These are phyloP conservation scores for Phlyctochytrium arcticum DNA, from an alignment of 192 early-diverging fungal genomes.

Conservation along the genomic window DNA sequence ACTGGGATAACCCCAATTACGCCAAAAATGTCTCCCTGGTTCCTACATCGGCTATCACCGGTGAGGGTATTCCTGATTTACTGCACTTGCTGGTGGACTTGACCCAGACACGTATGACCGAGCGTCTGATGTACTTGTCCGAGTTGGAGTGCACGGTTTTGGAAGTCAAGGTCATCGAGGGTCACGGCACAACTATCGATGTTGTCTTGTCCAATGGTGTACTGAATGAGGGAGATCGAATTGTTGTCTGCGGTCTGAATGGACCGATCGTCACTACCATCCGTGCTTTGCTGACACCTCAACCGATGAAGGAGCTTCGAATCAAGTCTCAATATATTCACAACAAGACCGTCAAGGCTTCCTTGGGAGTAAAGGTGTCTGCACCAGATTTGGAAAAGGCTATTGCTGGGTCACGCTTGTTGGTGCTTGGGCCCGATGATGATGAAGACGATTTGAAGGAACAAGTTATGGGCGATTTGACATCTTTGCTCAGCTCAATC, in stretches of 20 bases:
- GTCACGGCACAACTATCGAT: slow-evolving; percentile 96
- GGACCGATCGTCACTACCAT: slow-evolving; percentile 93
- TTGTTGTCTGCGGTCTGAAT: slow-evolving; percentile 90
- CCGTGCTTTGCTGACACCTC: slow-evolving; percentile 95
- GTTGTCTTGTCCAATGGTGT: slow-evolving; percentile 90
- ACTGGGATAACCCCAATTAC: slow-evolving; percentile 95
- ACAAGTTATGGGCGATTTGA: slow-evolving; percentile 91
- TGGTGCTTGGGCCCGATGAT: slow-evolving; percentile 92
- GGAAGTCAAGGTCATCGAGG: slow-evolving; percentile 99
- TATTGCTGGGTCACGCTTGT: slow-evolving; percentile 91
- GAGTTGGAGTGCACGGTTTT: slow-evolving; percentile 96
- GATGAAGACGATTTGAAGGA: slow-evolving; percentile 94
- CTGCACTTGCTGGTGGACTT: slow-evolving; percentile 85
- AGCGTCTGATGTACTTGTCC: slow-evolving; percentile 92
- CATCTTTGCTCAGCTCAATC: slow-evolving; percentile 67
- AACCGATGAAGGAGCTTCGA: slow-evolving; percentile 94
- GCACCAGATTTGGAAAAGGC: slow-evolving; percentile 93
- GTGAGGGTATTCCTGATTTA: slow-evolving; percentile 98
- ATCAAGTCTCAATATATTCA: slow-evolving; percentile 95
- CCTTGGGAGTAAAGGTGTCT: slow-evolving; percentile 92
- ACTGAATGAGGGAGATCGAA: slow-evolving; percentile 91
- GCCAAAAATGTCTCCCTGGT: slow-evolving; percentile 93
- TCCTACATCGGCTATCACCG: slow-evolving; percentile 96
- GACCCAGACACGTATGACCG: slow-evolving; percentile 93
- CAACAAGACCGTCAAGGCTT: slow-evolving; percentile 94